Evolutionary conservation across 805 yeast species (phyloP), one percentile per base, ranked within the genome.

Genomic region (Hanseniaspora vineae): DNA sequence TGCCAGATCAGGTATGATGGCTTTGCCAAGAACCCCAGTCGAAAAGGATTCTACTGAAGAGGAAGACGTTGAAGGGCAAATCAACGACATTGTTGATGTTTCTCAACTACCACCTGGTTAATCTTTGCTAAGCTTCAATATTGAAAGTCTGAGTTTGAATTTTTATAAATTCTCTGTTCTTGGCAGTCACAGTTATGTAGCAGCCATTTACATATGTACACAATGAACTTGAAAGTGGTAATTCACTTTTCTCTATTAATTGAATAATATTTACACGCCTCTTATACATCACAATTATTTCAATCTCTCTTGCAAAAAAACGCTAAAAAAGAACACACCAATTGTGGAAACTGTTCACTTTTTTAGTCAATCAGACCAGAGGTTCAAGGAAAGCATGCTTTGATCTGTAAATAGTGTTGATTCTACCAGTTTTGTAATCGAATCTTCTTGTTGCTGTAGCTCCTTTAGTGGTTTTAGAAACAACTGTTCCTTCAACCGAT

Each of bases 1-100:
- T 58, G 96, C 97, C 42, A 79, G 98, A 70, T 83, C 95, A 23
- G 98, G 98, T 69, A 86, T 90, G 94, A 88, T 92, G 90, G 98
- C 97, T 10, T 75, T 92, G 59, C 94, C 97, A 61, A 81, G 97
- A 76, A 86, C 97, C 45, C 96, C 96, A 42, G 69, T 88, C 56
- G 85, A 81, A 53, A 59, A 60, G 37, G 68, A 64, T 42, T 75
- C 68, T 17, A 74, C 70, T 19, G 78, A 73, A 31, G 82, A 75
- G 10, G 69, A 70, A 32, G 66, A 68, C 14, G 69, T 69, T 52
- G 79, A 76, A 51, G 84, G 81, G 35, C 70, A 72, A 20, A 59
- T 62, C 29, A 66, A 71, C 48, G 85, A 83, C 48, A 77, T 79
- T 55, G 95, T 88, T 51, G 97, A 90, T 65, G 83, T 82, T 54